Evolutionary conservation across 73 alveolate genomes (phyloP).

Genomic region (Paramecium biaurelia): DNA sequence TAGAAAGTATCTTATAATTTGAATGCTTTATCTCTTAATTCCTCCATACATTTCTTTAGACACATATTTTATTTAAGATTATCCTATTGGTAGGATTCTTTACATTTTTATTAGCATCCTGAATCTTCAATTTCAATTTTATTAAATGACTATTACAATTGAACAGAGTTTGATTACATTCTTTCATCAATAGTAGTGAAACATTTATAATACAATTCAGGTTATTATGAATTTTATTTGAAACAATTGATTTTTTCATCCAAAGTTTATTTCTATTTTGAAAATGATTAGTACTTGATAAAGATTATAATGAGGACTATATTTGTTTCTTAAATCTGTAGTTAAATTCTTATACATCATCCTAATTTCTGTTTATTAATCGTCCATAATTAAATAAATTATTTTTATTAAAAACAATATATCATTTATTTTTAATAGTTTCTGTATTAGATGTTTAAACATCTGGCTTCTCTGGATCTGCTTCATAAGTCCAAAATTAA

Average conservation of each 20-base stretch:
- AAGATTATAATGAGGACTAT: slow-evolving; percentile 46
- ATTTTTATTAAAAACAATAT: neutral
- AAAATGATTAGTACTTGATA: neutral
- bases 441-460: neutral
- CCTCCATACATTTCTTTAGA: slow-evolving; percentile 27
- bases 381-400: slow-evolving; percentile 41
- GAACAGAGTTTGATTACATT: neutral
- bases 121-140: slow-evolving; percentile 36
- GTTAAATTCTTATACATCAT: slow-evolving; percentile 39
- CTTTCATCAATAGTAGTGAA: neutral
- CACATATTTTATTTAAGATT: neutral
- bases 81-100: neutral
- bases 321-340: neutral
- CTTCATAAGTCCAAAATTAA: slow-evolving; percentile 78
- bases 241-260: slow-evolving; percentile 44
- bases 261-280: neutral
- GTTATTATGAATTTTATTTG: neutral
- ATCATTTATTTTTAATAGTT: neutral
- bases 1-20: slow-evolving; percentile 26
- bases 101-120: slow-evolving; percentile 13
- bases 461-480: neutral
- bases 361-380: slow-evolving; percentile 19
- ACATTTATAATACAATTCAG: slow-evolving; percentile 38
- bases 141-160: neutral
- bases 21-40: neutral